Conservation (phyloP, 805 yeast species). For the Yarrowia sp. region DNA sequence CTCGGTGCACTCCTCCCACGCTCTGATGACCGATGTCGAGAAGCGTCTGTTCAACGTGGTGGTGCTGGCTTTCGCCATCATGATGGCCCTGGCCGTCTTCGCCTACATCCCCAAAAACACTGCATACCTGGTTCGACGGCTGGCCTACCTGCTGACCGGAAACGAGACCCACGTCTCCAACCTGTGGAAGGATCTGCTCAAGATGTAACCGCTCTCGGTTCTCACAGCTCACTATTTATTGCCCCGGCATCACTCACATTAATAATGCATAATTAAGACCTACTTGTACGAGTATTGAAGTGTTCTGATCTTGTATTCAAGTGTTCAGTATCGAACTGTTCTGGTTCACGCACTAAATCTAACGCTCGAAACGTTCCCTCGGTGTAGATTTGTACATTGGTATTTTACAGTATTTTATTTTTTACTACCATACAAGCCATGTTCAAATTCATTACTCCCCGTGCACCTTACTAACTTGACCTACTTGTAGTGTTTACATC, state of each 20-base stretch:
- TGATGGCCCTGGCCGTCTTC: constrained; percentile 23
- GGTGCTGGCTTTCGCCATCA: constrained; percentile 9
- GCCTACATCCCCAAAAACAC: constrained; percentile 35
- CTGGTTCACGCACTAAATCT: too few species aligned
- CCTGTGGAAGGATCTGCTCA: constrained; percentile 12
- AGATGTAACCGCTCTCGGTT: not conserved
- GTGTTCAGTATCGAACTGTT: too few species aligned
- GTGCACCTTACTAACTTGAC: too few species aligned
- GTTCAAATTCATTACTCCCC: too few species aligned
- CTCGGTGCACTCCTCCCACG: constrained; percentile 38
- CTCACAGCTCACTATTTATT: not conserved
- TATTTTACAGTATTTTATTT: too few species aligned
- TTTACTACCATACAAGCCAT: too few species aligned
- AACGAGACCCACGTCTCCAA: constrained; percentile 11
- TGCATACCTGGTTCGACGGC: constrained; percentile 13
- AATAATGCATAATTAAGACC: not conserved
- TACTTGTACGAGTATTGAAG: too few species aligned
- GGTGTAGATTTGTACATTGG: not conserved
- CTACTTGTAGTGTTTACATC: too few species aligned
- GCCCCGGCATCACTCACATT: constrained; percentile 1
- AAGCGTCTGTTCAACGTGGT: constrained; percentile 32
- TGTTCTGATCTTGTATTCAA: too few species aligned
- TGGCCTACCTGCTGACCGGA: constrained; percentile 17
- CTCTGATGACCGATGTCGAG: constrained; percentile 30
- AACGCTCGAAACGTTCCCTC: not conserved